Percentiles rank a stretch among this genome's conserved stretches.
Evolutionary conservation across 441 rosid species (phyloP).

Genomic region (Adansonia grandidieri): DNA sequence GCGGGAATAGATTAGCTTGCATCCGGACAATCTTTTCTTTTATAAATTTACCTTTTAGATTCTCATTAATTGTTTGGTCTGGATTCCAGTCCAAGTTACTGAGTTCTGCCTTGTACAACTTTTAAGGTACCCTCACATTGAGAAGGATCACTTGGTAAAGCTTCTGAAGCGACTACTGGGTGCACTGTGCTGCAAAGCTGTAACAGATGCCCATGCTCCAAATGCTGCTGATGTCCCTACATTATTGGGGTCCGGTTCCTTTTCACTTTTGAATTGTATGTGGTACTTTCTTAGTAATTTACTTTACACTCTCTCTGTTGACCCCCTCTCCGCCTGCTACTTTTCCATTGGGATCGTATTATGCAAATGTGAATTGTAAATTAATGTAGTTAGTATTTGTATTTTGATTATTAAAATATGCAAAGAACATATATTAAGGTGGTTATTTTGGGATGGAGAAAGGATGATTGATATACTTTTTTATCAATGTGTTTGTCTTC

Average conservation of each 20-base stretch:
- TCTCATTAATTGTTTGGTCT: conserved; percentile 23
- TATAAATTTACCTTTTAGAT: conserved; percentile 21
- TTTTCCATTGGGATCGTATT: not conserved
- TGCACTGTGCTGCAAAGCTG: conserved; percentile 47
- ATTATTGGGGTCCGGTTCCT: conserved; percentile 69
- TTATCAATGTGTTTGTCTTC: not conserved
- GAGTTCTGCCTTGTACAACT: conserved; percentile 39
- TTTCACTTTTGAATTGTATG: conserved; percentile 70
- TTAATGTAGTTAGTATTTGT: conserved; percentile 5
- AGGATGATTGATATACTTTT: not conserved
- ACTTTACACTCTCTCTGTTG: conserved; percentile 6
- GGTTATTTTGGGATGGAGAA: not conserved
- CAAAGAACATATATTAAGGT: not conserved
- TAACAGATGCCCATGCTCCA: conserved; percentile 45
- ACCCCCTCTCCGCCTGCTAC: not conserved
- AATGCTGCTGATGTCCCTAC: conserved; percentile 84
- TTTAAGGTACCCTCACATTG: conserved; percentile 69
- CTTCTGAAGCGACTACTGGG: conserved; percentile 68
- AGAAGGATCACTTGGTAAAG: conserved; percentile 71
- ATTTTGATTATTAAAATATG: conserved; percentile 10
- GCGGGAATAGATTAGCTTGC: conserved; percentile 26
- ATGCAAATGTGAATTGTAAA: not conserved
- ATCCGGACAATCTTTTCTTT: conserved; percentile 20
- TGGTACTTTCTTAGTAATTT: conserved; percentile 28
- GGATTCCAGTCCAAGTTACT: conserved; percentile 22